phyloP scores from a whole-genome alignment of 306 rosid species.

The Lablab purpureus region DNA sequence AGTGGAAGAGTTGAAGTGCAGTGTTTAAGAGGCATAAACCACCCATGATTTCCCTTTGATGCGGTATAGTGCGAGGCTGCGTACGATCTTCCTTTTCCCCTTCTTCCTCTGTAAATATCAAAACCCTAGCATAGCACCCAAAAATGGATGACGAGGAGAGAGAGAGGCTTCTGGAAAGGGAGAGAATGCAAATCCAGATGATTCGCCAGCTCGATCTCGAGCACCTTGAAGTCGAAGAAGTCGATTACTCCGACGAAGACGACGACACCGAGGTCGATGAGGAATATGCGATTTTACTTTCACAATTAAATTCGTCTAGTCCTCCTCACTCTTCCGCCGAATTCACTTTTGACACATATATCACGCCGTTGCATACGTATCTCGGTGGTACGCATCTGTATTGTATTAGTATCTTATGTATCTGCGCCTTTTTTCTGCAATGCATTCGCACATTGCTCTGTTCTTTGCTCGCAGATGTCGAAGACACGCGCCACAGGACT shows the following conservation, averaged over 20 bases:
- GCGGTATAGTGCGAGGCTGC: neutral
- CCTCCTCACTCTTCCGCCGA: conserved; percentile 3
- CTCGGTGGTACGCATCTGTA: conserved; percentile 75
- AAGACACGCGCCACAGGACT: conserved; percentile 84
- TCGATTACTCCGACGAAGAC: conserved; percentile 66
- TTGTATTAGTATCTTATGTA: neutral
- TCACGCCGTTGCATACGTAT: conserved; percentile 81
- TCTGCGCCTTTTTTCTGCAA: neutral
- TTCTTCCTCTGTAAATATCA: neutral
- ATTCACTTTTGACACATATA: conserved; percentile 42
- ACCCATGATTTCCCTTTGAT: neutral
- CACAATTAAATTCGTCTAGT: neutral
- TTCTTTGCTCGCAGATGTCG: conserved; percentile 69
- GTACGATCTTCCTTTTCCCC: neutral
- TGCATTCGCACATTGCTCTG: neutral
- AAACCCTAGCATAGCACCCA: conserved; percentile 32
- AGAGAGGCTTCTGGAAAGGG: conserved; percentile 63
- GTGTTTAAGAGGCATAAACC: neutral
- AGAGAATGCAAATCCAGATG: conserved; percentile 86
- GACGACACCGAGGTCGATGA: conserved; percentile 40
- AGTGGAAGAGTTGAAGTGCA: neutral
- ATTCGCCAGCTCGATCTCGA: conserved; percentile 90
- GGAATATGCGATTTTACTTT: neutral
- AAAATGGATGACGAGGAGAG: conserved; percentile 64
- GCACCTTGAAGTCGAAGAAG: conserved; percentile 83